Conservation (phyloP, 495 filamentous ascomycete genomes). For the Lichenothelia convexa region DNA sequence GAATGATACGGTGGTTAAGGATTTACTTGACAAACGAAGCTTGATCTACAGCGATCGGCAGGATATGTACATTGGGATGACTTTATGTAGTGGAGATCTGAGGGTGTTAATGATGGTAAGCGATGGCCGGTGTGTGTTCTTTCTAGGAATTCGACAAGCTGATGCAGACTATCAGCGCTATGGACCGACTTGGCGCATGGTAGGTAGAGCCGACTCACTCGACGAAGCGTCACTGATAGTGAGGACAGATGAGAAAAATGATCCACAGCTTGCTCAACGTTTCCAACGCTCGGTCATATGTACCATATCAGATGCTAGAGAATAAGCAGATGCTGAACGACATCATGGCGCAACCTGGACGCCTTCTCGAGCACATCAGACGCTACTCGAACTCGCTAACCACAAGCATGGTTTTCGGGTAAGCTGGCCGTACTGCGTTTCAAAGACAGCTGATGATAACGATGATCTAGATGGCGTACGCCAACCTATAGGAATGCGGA, state of each 20-base stretch:
- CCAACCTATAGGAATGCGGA: conserved; percentile 30
- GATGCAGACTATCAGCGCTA: not conserved
- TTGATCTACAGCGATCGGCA: conserved; percentile 5
- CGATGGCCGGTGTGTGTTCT: no score
- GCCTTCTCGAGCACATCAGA: conserved; percentile 31
- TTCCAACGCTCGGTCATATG: conserved; percentile 18
- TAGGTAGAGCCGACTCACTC: not conserved
- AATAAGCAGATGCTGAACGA: conserved; percentile 25
- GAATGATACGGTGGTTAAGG: conserved; percentile 5
- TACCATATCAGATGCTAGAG: conserved; percentile 34
- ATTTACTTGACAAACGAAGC: conserved; percentile 6
- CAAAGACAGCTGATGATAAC: not conserved
- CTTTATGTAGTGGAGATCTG: conserved; percentile 1
- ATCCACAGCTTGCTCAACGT: conserved; percentile 29
- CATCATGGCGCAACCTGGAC: conserved; percentile 7
- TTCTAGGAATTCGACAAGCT: no score
- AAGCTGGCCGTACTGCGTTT: not conserved
- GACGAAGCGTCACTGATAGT: not conserved
- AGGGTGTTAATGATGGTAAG: conserved; percentile 3
- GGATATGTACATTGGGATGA: conserved; percentile 7
- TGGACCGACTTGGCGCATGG: not conserved
- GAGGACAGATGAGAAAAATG: conserved; percentile 20
- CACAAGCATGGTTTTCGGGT: conserved; percentile 38
- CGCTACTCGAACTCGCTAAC: conserved; percentile 36
- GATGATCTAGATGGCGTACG: conserved; percentile 18